Evolutionary conservation across 805 yeast species (phyloP), one percentile per base, ranked within the genome.

Genomic region (Teunomyces panamensis): DNA sequence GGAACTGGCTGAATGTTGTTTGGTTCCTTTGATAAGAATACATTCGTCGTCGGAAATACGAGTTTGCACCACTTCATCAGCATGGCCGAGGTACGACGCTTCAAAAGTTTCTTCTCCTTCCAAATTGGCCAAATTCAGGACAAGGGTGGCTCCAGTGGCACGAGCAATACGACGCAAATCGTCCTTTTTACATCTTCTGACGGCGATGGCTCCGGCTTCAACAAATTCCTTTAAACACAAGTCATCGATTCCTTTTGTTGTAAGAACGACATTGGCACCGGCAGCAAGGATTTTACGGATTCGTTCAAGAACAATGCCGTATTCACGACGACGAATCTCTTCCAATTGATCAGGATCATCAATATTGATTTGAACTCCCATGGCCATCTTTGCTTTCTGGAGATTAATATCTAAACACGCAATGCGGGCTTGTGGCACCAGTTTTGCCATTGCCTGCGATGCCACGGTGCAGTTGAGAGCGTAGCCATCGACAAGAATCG

Each of bases 271-370:
- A 60, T 91, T 90, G 47, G 97, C 97, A 53, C 97, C 97, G 4
- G 96, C 83, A 54, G 73, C 80, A 58, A 90, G 77, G 58, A 90
- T 86, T 68, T 87, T 90, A 54, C 80, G 77, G 56, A 90, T 84
- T 67, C 90, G 83, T 66, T 90, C 97, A 52, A 87, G 71, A 28
- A 89, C 80, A 53, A 90, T 87, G 37, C 89, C 96, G 59, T 84
- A 83, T 72, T 90, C 97, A 59, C 96, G 81, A 65, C 87, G 83
- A 61, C 97, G 79, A 56, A 90, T 89, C 58, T 88, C 87, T 73
- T 94, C 99, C 57, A 94, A 79, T 70, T 89, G 96, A 58, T 94
- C 97, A 36, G 99, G 99, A 66, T 94, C 97, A 59, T 89, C 96
- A 63, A 94, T 89, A 64, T 91, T 91, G 68, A 94, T 88, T 68